Conservation (phyloP, 495 filamentous ascomycete species). For the Daldinia concentrica region DNA sequence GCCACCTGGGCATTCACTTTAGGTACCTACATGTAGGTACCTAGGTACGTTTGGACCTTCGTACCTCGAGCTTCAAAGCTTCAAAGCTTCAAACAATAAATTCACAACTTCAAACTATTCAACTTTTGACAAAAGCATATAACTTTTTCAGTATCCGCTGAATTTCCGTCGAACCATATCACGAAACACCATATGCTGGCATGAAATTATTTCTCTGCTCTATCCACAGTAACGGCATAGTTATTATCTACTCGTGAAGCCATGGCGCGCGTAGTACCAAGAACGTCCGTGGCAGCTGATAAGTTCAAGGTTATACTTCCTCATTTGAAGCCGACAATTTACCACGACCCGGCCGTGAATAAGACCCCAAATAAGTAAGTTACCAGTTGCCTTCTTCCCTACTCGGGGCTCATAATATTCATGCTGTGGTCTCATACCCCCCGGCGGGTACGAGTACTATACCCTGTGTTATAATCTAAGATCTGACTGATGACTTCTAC, state of each 20-base stretch:
- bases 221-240: not conserved
- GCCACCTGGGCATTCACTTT: not conserved
- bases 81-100: not conserved
- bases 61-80: not conserved
- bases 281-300: conserved; percentile 46
- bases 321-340: conserved; percentile 44
- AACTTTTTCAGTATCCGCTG: not conserved
- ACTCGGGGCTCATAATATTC: not conserved
- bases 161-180: not conserved
- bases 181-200: not conserved
- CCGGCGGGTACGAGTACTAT: not conserved
- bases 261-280: conserved; percentile 41
- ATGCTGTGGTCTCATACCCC: not conserved
- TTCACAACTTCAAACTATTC: not conserved
- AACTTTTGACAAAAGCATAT: not conserved
- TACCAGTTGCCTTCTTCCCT: not conserved
- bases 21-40: not conserved
- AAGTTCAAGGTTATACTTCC: conserved; percentile 45
- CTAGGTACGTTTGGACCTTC: not conserved
- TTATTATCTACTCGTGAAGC: not conserved
- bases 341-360: conserved; percentile 41
- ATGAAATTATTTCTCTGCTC: not conserved
- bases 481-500: conserved; percentile 2
- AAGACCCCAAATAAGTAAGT: conserved; percentile 45
- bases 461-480: not conserved